Conservation (phyloP, 192 early-diverging fungal genomes). For the Cetraspora pellucida region DNA sequence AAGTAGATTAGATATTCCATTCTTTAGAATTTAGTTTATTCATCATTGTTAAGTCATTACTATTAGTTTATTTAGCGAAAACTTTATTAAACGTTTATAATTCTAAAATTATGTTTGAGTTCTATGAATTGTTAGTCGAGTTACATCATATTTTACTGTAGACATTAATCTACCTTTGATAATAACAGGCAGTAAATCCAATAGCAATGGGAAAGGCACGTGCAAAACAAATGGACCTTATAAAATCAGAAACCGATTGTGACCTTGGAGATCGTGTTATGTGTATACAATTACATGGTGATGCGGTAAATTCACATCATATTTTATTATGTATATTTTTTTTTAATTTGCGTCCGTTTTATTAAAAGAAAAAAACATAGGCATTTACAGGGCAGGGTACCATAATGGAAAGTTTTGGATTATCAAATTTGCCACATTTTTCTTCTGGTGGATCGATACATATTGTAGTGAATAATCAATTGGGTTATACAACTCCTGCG, state of each 20-base stretch:
- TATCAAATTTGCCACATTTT: constrained; percentile 96
- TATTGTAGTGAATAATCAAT: constrained; percentile 98
- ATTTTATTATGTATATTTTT: background rate
- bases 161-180: background rate
- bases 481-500: constrained; percentile 96
- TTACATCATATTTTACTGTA: background rate
- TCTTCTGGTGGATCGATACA: constrained; percentile 94
- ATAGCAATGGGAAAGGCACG: constrained; percentile 95
- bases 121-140: no score
- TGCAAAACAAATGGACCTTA: constrained; percentile 86
- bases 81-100: no score
- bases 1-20: no score
- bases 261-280: constrained; percentile 90
- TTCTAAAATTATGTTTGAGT: no score
- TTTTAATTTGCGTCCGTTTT: background rate
- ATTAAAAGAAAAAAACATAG: constrained; percentile 21
- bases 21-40: no score
- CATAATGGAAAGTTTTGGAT: constrained; percentile 92
- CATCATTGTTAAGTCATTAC: no score
- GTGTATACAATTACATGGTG: constrained; percentile 95
- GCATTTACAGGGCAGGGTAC: constrained; percentile 88
- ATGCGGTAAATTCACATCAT: constrained; percentile 65
- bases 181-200: constrained; percentile 78
- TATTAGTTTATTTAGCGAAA: background rate
- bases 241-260: constrained; percentile 68